Base-by-base conservation (phyloP, 1,284 basidiomycete genomes). In the Microbotryum scabiosae region DNA sequence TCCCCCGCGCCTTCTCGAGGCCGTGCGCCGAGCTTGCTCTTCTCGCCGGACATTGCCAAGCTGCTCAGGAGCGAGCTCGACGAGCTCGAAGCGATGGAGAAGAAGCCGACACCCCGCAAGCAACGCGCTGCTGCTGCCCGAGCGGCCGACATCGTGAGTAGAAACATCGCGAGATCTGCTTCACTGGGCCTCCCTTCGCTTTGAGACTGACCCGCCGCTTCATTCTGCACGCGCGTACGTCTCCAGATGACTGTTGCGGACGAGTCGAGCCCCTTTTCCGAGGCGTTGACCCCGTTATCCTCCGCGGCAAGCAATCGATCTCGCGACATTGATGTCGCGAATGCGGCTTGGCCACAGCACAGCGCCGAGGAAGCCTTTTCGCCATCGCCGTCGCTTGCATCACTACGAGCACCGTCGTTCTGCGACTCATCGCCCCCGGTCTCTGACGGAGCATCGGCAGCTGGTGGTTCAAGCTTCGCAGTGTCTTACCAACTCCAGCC, bases 391-490 rank as follows among this genome's bases (percentile, higher is more conserved):
- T 68, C 66, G 1, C 28, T 60, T 12, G 56, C 55, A 4, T 65
- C 66, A 30, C 51, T 68, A 41, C 62, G 56, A 36, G 67, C 67
- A 5, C 67, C 67, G 4, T 64, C 62, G 1, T 68, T 68, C 57
- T 68, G 67, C 64, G 64, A 68, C 60, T 68, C 67, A 5, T 64
- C 62, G 0, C 67, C 67, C 5, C 51, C 67, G 2, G 44, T 28
- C 1, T 66, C 64, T 18, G 67, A 68, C 18, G 54, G 59, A 9
- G 67, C 60, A 4, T 49, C 56, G 9, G 30, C 26, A 8, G 16
- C 55, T 3, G 43, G 54, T 16, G 56, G 50, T 14, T 10, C 25
- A 9, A 49, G 58, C 36, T 32, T 48, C 7, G 50, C 49, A 5
- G 8, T 45, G 18, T 36, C 16, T 47, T n/a, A 30, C 46, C 45